These are phyloP conservation scores for Phaseolus lunatus DNA, from an alignment of 306 rosid species.

Conservation along the genomic window DNA sequence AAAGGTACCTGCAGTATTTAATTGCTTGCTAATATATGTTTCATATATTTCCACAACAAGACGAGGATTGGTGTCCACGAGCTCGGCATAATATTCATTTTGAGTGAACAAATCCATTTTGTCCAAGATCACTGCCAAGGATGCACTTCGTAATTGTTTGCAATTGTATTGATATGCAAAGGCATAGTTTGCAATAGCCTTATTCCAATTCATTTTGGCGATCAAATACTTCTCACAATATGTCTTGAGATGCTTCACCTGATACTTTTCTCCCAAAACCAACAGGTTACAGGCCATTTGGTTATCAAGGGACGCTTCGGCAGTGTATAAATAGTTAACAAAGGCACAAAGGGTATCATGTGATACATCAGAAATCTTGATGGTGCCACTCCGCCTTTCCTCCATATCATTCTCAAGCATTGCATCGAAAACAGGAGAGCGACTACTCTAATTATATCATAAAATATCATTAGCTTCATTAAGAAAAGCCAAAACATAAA, in stretches of 20 bases:
- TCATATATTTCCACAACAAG: conserved; percentile 82
- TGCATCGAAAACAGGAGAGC: conserved; percentile 87
- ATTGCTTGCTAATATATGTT: conserved; percentile 70
- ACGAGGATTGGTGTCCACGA: conserved; percentile 74
- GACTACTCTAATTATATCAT: conserved; percentile 57
- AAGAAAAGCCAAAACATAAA: not conserved
- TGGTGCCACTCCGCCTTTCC: conserved; percentile 82
- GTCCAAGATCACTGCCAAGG: conserved; percentile 65
- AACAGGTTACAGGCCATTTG: conserved; percentile 76
- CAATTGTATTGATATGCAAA: conserved; percentile 85
- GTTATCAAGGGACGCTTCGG: conserved; percentile 75
- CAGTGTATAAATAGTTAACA: conserved; percentile 79
- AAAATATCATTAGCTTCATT: conserved; percentile 32
- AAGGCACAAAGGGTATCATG: conserved; percentile 74
- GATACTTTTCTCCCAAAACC: conserved; percentile 77
- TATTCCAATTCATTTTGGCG: conserved; percentile 70
- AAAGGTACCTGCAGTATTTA: conserved; percentile 65
- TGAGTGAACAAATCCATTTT: conserved; percentile 71
- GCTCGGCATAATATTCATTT: conserved; percentile 67
- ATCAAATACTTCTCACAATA: conserved; percentile 76
- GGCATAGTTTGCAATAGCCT: conserved; percentile 60
- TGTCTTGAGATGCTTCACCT: conserved; percentile 80
- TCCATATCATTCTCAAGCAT: conserved; percentile 91
- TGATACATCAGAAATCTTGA: conserved; percentile 76
- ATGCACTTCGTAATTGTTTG: conserved; percentile 59